Conservation (phyloP, 2,329 filamentous ascomycete genomes). For the Lachnellula occidentalis region DNA sequence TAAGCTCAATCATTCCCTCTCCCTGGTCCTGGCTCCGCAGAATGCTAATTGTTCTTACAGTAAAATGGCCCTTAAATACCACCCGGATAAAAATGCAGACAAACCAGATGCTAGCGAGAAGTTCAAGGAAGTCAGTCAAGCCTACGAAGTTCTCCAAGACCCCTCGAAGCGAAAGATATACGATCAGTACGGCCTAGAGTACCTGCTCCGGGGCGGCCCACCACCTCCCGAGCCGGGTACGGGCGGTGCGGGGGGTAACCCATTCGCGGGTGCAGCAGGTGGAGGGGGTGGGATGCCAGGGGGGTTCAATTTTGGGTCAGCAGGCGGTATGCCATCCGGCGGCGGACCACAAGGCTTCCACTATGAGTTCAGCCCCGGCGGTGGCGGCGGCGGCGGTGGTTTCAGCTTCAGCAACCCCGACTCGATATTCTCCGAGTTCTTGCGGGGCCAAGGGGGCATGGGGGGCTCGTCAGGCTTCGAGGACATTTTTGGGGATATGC, state of each 20-base stretch:
- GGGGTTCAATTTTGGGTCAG: conserved; percentile 41
- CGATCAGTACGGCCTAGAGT: conserved; percentile 91
- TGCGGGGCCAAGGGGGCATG: conserved; percentile 50
- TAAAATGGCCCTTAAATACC: conserved; percentile 84
- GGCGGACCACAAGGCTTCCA: conserved; percentile 45
- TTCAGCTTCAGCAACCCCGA: conserved; percentile 82
- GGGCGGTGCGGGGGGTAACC: conserved; percentile 48
- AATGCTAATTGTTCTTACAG: conserved; percentile 38
- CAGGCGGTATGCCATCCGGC: conserved; percentile 48
- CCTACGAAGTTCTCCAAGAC: conserved; percentile 96
- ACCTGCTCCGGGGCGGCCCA: conserved; percentile 74
- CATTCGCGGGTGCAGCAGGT: conserved; percentile 52
- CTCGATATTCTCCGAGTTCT: conserved; percentile 79
- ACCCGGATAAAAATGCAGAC: conserved; percentile 98
- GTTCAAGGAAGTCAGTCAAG: conserved; percentile 97
- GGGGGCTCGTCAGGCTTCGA: conserved; percentile 41
- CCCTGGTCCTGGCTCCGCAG: background rate
- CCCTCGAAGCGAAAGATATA: conserved; percentile 95
- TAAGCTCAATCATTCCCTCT: conserved; percentile 38
- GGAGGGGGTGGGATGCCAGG: conserved; percentile 49
- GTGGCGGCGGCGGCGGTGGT: conserved; percentile 46
- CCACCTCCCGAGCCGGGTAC: conserved; percentile 56
- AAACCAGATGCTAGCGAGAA: conserved; percentile 80
- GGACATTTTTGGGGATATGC: conserved; percentile 44
- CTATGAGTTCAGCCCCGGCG: conserved; percentile 40